Conservation (phyloP, 2,329 filamentous ascomycete genomes). For the Pseudogymnoascus sp. region DNA sequence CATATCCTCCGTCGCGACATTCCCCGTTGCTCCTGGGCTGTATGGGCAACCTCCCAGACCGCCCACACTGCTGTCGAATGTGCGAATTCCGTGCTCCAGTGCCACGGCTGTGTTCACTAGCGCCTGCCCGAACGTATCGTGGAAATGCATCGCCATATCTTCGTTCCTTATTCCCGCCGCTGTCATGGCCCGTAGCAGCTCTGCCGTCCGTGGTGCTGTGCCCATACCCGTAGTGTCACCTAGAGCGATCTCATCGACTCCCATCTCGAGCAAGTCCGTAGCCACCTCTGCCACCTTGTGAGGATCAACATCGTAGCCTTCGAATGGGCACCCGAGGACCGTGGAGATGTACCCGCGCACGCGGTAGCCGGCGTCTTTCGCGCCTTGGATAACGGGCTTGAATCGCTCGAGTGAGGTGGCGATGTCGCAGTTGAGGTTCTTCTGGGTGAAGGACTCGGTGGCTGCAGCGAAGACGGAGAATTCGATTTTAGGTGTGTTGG, state of each 20-base stretch:
- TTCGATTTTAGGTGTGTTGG: constrained; percentile 45
- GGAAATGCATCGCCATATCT: constrained; percentile 76
- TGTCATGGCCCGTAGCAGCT: constrained; percentile 55
- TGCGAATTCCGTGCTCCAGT: constrained; percentile 67
- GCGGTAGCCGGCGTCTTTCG: constrained; percentile 56
- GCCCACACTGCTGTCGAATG: constrained; percentile 72
- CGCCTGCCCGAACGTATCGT: constrained; percentile 82
- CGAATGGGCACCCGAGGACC: constrained; percentile 72
- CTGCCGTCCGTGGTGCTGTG: constrained; percentile 61
- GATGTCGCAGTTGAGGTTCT: constrained; percentile 77
- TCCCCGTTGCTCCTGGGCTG: constrained; percentile 77
- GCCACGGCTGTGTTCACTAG: constrained; percentile 74
- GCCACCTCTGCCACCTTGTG: constrained; percentile 59
- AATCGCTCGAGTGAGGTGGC: constrained; percentile 65
- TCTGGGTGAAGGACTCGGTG: constrained; percentile 70
- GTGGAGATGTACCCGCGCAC: constrained; percentile 77
- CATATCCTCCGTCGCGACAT: constrained; percentile 77
- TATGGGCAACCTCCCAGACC: constrained; percentile 81
- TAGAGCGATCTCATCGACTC: constrained; percentile 82
- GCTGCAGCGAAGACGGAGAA: constrained; percentile 76
- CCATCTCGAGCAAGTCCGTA: constrained; percentile 67
- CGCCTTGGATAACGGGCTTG: constrained; percentile 59
- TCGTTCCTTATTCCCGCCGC: constrained; percentile 61
- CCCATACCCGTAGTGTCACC: constrained; percentile 91
- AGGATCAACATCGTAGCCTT: constrained; percentile 57